Evolutionary conservation across 108 stramenopile species (phyloP), one percentile per base, ranked within the genome.

Genomic region (Cyclotella baltica): DNA sequence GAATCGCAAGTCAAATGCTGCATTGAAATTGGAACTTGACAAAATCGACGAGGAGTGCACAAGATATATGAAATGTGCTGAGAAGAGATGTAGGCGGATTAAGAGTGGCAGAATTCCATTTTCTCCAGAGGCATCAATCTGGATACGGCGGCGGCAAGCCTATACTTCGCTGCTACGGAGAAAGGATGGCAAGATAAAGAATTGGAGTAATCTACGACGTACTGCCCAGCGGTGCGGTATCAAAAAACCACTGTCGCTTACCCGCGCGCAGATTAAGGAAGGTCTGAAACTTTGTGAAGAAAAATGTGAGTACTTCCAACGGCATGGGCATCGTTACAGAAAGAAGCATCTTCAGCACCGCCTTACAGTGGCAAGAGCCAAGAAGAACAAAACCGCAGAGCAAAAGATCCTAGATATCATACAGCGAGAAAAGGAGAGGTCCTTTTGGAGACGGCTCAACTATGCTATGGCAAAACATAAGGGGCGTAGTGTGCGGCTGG

Each of bases 31-130:
- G 0, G 16, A 2, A 3, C 27, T 76, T 1, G 66, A 67, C 33
- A 31, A 46, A 19, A 36, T 67, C 0, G 75, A 76, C 4, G 33
- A 30, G 57, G 51, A 67, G 6, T 5, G 4, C 25, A 30, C 4
- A 19, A 31, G 56, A 20, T 38, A 0, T 47, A 28, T 16, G 50
- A 15, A 8, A 0, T 67, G 55, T 15, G 75, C 75, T 16, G 75
- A 76, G 50, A 76, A 76, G 75, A 76, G 57, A 31, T 68, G 75
- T 22, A 11, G 75, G 37, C 52, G 55, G 29, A 15, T 67, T 11
- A 67, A 40, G 33, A 30, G 20, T 27, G 65, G 75, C 4, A 18
- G 38, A 20, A 70, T 76, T 13, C 67, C 67, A 19, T 76, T 67
- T 55, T 76, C 75, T 30, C 75, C 75, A 15, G 53, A 75, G 23